Base-by-base conservation (phyloP, 2,329 filamentous ascomycete species). In the Escovopsis weberi region DNA sequence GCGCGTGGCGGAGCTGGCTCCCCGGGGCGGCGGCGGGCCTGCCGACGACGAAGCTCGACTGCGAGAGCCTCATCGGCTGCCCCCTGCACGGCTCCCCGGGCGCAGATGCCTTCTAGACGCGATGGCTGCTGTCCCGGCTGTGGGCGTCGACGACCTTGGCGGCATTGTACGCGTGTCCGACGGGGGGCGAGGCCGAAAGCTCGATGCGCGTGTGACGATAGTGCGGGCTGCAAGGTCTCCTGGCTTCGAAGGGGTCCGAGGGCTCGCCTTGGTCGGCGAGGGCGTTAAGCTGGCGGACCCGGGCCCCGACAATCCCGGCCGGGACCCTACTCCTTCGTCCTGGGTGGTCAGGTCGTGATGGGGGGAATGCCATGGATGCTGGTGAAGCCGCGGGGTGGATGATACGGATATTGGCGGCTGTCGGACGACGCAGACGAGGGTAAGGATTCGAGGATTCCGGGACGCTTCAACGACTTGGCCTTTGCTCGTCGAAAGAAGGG, bases 201-300 rank as follows among this genome's bases (percentile, higher is more conserved):
- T 51, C 49, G 5, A 53, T 38, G 19, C 54, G 36, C 5, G 47
- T 49, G 26, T 54, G 55, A 33, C 50, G 51, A 38, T 53, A 55
- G 28, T 50, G 51, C 33, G 51, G 55, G 35, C 47, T 54, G 30
- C 51, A 54, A 42, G 51, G 51, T n/a, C 45, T 42, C 19, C 42
- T 47, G 32, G 53, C 47, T 41, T 48, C 47, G 48, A 51, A 53
- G 35, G 50, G 53, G 38, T 53, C 57, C 51, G 43, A 26, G 10
- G 42, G 33, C 6, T 30, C 6, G 23, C 47, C 43, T 33, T 50
- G 39, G 33, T 48, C 47, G 6, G 47, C 49, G 3, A 56, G 48
- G 4, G 47, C 53, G 19, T 50, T 50, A 30, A 60, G 49, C 32
- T 54, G 52, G 34, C 52, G 54, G 40, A 59, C 54, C 33, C 57